These are phyloP conservation scores for Ophiostoma sp. DNA, from an alignment of 2,329 filamentous ascomycete species.

Conservation along the genomic window DNA sequence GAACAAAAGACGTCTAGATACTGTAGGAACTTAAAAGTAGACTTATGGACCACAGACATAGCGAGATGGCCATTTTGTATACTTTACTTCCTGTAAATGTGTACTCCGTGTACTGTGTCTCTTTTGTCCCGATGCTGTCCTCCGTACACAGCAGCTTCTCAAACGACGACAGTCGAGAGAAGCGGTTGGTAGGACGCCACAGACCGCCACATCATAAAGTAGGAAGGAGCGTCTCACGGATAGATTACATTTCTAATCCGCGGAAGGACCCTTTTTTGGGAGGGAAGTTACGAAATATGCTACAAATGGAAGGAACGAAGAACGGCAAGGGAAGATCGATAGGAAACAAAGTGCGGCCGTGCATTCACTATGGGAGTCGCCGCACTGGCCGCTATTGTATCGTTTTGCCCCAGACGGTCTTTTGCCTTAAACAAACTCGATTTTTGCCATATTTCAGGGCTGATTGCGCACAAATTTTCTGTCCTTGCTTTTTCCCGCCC, in stretches of 20 bases:
- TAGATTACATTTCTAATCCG: neutral
- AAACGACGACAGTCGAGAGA: neutral
- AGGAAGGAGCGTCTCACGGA: neutral
- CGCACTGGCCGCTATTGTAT: constrained; percentile 14
- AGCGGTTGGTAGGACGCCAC: neutral
- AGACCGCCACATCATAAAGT: neutral
- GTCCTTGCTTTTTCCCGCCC: neutral
- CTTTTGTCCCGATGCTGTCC: neutral
- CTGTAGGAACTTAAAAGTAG: too few relatives aligned
- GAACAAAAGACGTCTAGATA: neutral
- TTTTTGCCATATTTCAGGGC: constrained; percentile 3
- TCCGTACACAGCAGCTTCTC: neutral
- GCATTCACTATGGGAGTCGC: neutral
- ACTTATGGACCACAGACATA: too few relatives aligned
- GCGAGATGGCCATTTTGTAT: neutral
- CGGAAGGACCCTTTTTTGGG: neutral
- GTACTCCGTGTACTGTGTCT: neutral
- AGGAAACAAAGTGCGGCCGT: neutral
- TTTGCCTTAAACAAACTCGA: neutral
- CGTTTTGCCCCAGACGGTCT: neutral
- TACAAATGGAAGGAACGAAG: neutral
- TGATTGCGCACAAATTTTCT: neutral
- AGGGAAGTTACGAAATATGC: neutral
- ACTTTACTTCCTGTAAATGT: neutral
- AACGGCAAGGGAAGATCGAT: neutral